Conservation (phyloP, 768 basidiomycete species). For the Crucibulum laeve region DNA sequence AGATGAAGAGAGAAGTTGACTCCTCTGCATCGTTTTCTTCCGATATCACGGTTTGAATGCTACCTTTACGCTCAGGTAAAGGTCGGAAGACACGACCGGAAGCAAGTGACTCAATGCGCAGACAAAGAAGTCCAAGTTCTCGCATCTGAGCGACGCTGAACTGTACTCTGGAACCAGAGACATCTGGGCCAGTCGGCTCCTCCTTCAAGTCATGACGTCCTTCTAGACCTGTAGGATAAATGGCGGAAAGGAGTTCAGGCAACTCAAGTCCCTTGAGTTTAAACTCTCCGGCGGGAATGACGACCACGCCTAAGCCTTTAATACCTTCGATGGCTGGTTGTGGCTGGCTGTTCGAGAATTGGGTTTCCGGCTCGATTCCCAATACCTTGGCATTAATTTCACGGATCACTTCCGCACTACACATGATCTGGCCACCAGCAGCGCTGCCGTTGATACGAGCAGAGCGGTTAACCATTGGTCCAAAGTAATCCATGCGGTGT, state of each 20-base stretch:
- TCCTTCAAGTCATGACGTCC: constrained; percentile 62
- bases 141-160: constrained; percentile 71
- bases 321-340: constrained; percentile 69
- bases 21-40: constrained; percentile 23
- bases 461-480: constrained; percentile 92
- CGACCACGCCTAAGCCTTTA: constrained; percentile 59
- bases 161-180: constrained; percentile 48
- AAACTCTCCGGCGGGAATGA: constrained; percentile 80
- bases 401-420: constrained; percentile 80
- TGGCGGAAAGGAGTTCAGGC: constrained; percentile 79
- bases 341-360: constrained; percentile 54
- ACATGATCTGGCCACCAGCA: constrained; percentile 90
- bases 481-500: constrained; percentile 96
- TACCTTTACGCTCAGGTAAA: constrained; percentile 38
- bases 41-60: constrained; percentile 28
- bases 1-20: constrained; percentile 34
- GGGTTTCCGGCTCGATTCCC: constrained; percentile 51
- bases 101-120: constrained; percentile 77
- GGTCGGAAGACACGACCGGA: constrained; percentile 55
- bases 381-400: constrained; percentile 69
- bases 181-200: constrained; percentile 23
- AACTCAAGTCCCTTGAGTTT: constrained; percentile 94
- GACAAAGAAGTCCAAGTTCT: constrained; percentile 65
- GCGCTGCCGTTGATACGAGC: constrained; percentile 81
- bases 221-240: constrained; percentile 74